Conservation (phyloP, 2,329 filamentous ascomycete genomes). For the Talaromyces sp. region DNA sequence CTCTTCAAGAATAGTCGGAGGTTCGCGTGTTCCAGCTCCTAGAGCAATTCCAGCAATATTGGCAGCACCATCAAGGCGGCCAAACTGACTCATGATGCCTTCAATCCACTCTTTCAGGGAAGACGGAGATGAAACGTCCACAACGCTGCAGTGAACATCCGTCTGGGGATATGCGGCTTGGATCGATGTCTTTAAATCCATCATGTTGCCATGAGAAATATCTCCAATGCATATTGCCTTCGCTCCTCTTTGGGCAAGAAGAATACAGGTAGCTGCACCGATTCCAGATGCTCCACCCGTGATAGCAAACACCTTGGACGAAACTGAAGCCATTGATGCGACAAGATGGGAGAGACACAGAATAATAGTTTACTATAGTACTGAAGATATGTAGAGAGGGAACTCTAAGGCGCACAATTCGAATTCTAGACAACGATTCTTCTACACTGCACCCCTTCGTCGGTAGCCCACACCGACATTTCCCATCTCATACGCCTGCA, state of each 20-base stretch:
- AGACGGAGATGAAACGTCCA: slow-evolving; percentile 12
- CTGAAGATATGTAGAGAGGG: not conserved
- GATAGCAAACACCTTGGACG: slow-evolving; percentile 13
- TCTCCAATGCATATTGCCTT: slow-evolving; percentile 12
- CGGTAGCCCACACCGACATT: not conserved
- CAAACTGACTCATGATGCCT: slow-evolving; percentile 6
- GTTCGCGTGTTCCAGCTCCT: slow-evolving; percentile 1
- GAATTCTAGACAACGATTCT: not conserved
- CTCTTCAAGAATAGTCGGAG: slow-evolving; percentile 13
- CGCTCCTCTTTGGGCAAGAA: slow-evolving; percentile 14
- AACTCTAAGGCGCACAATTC: not conserved
- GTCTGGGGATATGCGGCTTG: slow-evolving; percentile 9
- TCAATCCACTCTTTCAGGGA: slow-evolving; percentile 11
- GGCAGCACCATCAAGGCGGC: slow-evolving; percentile 13
- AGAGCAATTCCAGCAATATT: slow-evolving; percentile 15
- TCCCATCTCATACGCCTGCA: not conserved
- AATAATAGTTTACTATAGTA: not conserved
- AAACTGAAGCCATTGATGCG: slow-evolving; percentile 2
- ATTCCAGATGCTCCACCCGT: slow-evolving; percentile 18
- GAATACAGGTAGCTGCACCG: slow-evolving; percentile 13
- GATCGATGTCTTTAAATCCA: slow-evolving; percentile 9
- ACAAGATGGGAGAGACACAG: not conserved
- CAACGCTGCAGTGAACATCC: slow-evolving; percentile 6
- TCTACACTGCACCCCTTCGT: not conserved
- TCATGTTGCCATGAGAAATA: slow-evolving; percentile 2